A percentile compares a stretch with the other conserved stretches of the same genome.
These are phyloP conservation scores for Geotrichum aggregatum DNA, from an alignment of 1,139 yeast genomes.

Conservation along the genomic window DNA sequence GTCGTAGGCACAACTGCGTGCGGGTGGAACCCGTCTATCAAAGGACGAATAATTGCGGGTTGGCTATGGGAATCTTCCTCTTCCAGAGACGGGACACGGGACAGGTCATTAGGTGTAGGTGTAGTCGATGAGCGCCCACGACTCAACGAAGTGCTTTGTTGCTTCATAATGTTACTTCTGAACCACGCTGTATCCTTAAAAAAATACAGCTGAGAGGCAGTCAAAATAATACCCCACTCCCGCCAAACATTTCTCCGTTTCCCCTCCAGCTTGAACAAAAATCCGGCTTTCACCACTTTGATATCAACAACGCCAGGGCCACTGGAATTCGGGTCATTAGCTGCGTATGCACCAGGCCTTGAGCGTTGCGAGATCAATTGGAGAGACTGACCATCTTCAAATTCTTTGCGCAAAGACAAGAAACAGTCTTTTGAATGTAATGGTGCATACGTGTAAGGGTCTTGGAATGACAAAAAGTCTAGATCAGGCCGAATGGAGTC, in stretches of 20 bases:
- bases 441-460: constrained; percentile 34
- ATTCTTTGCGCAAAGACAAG: constrained; percentile 32
- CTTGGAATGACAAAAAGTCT: constrained; percentile 30
- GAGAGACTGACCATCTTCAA: constrained; percentile 37
- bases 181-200: constrained; percentile 43
- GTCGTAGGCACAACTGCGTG: constrained; percentile 38
- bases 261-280: constrained; percentile 38
- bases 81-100: neutral
- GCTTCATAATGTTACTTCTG: constrained; percentile 29
- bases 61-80: constrained; percentile 5
- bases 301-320: constrained; percentile 42
- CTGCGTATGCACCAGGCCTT: constrained; percentile 39
- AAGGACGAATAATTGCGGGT: constrained; percentile 32
- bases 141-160: constrained; percentile 4
- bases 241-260: constrained; percentile 39
- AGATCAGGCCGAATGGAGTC: constrained; percentile 38
- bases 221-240: constrained; percentile 44
- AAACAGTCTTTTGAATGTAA: constrained; percentile 31
- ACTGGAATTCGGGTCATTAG: constrained; percentile 30
- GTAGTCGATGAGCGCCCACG: neutral
- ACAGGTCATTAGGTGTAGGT: neutral
- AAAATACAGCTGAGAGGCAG: constrained; percentile 42
- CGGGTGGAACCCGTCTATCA: constrained; percentile 41
- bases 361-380: constrained; percentile 40
- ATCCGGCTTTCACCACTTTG: constrained; percentile 42